Conservation (phyloP, 2,329 filamentous ascomycete species). For the Colletotrichum australisinense region DNA sequence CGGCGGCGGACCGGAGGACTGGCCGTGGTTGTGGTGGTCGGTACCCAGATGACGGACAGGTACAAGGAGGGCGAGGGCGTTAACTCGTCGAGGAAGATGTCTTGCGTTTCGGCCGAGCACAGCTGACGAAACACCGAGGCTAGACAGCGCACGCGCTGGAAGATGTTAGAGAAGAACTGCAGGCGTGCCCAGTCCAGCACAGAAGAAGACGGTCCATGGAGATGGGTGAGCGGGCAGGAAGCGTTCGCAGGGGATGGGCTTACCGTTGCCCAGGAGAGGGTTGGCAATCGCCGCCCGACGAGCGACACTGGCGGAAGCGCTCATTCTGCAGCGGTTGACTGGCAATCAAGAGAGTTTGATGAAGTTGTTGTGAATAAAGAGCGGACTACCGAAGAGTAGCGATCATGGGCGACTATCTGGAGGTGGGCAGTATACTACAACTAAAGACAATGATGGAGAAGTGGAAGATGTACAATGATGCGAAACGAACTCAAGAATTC, state of each 20-base stretch:
- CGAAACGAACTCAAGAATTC: constrained; percentile 31
- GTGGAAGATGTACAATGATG: constrained; percentile 25
- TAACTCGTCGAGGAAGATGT: constrained; percentile 56
- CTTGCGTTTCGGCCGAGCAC: constrained; percentile 59
- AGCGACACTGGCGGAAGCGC: constrained; percentile 66
- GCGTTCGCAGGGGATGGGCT: constrained; percentile 39
- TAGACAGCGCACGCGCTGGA: constrained; percentile 59
- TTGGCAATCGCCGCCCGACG: constrained; percentile 65
- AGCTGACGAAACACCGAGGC: constrained; percentile 58
- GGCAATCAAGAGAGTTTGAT: not conserved
- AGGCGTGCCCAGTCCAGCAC: not conserved
- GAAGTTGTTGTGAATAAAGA: not conserved
- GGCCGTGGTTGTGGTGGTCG: constrained; percentile 65
- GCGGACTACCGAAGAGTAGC: constrained; percentile 12
- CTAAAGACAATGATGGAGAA: constrained; percentile 28
- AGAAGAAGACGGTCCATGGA: constrained; percentile 6
- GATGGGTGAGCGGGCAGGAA: constrained; percentile 17
- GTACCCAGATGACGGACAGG: constrained; percentile 68
- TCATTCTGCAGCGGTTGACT: constrained; percentile 53
- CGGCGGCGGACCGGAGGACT: constrained; percentile 77
- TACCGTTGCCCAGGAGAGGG: constrained; percentile 63
- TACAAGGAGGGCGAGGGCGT: constrained; percentile 67
- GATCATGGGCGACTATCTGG: constrained; percentile 13
- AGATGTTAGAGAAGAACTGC: constrained; percentile 40
- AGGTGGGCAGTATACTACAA: constrained; percentile 24